These are phyloP conservation scores for Beauveria medogensis DNA, from an alignment of 2,329 filamentous ascomycete genomes.

Conservation along the genomic window DNA sequence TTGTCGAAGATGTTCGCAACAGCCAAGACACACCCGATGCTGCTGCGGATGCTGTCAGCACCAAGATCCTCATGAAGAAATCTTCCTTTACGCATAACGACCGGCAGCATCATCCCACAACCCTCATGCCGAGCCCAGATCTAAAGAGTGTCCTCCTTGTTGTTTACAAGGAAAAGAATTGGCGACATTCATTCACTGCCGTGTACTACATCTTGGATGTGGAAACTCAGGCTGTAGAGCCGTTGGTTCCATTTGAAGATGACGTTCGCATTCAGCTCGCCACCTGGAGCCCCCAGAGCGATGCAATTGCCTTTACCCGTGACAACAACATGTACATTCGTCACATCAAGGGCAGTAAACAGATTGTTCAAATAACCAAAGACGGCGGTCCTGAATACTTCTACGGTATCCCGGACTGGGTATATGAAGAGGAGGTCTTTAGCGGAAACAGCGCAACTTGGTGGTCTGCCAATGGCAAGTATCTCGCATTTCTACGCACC, in stretches of 20 bases:
- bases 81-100: slow-evolving; percentile 52
- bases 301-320: slow-evolving; percentile 81
- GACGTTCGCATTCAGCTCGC: slow-evolving; percentile 70
- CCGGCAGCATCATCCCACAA: slow-evolving; percentile 45
- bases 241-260: slow-evolving; percentile 63
- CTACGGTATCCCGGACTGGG: slow-evolving; percentile 96
- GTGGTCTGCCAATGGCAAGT: slow-evolving; percentile 90
- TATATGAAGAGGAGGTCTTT: slow-evolving; percentile 69
- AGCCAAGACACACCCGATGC: slow-evolving; percentile 17
- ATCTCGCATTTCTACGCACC: slow-evolving; percentile 83
- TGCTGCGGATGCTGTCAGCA: slow-evolving; percentile 23
- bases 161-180: slow-evolving; percentile 65
- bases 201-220: slow-evolving; percentile 92
- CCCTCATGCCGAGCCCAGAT: slow-evolving; percentile 70
- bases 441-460: slow-evolving; percentile 74
- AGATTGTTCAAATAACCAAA: slow-evolving; percentile 65
- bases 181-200: slow-evolving; percentile 82
- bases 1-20: slow-evolving; percentile 76
- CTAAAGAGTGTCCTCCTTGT: slow-evolving; percentile 80
- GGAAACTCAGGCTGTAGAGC: slow-evolving; percentile 64
- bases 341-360: slow-evolving; percentile 42
- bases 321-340: slow-evolving; percentile 88
- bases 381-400: slow-evolving; percentile 87
- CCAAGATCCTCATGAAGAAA: slow-evolving; percentile 63
- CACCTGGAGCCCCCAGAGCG: slow-evolving; percentile 78